phyloP scores from a whole-genome alignment of 106 monocot species.

The Posidonia australis region DNA sequence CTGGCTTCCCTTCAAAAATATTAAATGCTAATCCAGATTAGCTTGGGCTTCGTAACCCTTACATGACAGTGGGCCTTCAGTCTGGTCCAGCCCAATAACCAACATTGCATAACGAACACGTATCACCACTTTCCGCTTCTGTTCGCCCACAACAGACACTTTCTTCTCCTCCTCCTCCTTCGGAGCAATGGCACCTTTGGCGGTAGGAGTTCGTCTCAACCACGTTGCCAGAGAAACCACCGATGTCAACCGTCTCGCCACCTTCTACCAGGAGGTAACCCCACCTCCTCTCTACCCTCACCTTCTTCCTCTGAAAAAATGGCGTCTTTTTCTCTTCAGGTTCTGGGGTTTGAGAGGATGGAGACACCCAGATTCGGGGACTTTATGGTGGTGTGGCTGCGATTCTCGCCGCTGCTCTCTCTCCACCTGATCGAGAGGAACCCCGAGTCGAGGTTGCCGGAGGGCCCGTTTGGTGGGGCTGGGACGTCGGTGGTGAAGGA shows the following conservation, averaged over 20 bases:
- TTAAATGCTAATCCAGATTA: no score
- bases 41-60: no score
- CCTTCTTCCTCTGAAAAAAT: background rate
- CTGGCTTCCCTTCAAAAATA: no score
- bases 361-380: constrained; percentile 49
- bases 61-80: no score
- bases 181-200: background rate
- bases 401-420: constrained; percentile 29
- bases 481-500: constrained; percentile 16
- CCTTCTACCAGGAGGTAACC: constrained; percentile 65
- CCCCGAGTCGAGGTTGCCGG: constrained; percentile 51
- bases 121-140: no score
- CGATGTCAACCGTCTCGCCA: constrained; percentile 65
- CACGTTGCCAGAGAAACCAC: constrained; percentile 71
- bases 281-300: background rate
- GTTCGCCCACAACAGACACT: no score
- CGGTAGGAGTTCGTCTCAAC: constrained; percentile 31
- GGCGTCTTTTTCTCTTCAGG: constrained; percentile 12
- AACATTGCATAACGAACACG: no score
- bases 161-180: no score
- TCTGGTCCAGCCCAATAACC: no score
- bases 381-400: constrained; percentile 64
- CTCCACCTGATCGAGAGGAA: constrained; percentile 82
- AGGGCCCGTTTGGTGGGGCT: constrained; percentile 18
- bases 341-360: constrained; percentile 67